Percentiles rank a stretch among this genome's conserved stretches.
These are phyloP conservation scores for Trichoderma atroviride DNA, from an alignment of 2,329 filamentous ascomycete genomes.

Conservation along the genomic window DNA sequence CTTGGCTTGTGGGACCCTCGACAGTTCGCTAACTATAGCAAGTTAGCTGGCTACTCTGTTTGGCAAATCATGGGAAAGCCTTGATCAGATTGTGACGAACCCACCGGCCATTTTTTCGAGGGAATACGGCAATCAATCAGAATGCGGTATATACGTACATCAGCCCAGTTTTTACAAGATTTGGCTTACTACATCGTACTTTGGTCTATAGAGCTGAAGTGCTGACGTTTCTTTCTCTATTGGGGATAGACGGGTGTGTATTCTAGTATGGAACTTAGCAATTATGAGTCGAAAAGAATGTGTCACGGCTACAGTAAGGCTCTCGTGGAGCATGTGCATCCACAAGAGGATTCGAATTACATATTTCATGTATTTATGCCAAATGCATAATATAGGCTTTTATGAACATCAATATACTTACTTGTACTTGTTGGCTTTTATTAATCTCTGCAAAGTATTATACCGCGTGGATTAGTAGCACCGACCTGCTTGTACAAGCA, in stretches of 20 bases:
- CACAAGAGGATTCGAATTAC: too few species aligned
- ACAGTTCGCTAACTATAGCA: too few species aligned
- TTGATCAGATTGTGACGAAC: too few species aligned
- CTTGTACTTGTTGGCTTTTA: not conserved
- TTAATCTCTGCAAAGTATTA: not conserved
- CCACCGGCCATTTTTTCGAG: too few species aligned
- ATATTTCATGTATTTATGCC: too few species aligned
- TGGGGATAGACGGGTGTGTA: not conserved
- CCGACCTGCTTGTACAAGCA: not conserved
- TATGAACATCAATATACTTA: too few species aligned
- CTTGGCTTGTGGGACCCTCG: too few species aligned
- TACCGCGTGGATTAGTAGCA: not conserved
- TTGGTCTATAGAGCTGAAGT: not conserved
- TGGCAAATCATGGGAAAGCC: too few species aligned
- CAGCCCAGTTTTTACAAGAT: not conserved
- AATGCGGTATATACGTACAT: not conserved
- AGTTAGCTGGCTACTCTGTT: too few species aligned
- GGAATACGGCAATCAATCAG: not conserved
- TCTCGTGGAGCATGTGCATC: not conserved
- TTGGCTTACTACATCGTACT: not conserved
- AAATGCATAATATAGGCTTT: too few species aligned
- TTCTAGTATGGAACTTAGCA: not conserved
- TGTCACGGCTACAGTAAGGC: not conserved
- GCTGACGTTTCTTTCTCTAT: not conserved
- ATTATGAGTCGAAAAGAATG: not conserved